Percentiles rank a stretch among this genome's conserved stretches.
phyloP scores from a whole-genome alignment of 306 rosid species.

The Begonia loranthoides region DNA sequence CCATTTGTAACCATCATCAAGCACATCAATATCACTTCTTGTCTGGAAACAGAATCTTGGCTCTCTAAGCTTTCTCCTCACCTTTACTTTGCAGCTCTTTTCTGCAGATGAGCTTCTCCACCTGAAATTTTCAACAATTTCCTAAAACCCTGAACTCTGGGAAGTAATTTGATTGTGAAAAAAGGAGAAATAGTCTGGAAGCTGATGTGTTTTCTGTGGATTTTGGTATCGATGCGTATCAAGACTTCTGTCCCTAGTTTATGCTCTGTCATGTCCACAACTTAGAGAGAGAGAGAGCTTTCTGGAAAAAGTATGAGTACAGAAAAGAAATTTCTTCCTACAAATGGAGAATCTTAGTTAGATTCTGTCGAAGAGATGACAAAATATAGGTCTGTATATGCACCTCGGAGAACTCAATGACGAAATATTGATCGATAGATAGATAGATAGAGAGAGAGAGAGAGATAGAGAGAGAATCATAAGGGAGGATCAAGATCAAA shows the following conservation, averaged over 20 bases:
- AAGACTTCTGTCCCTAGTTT: not conserved
- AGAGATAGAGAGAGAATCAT: not conserved
- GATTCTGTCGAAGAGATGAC: not conserved
- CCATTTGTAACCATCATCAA: slow-evolving; percentile 99
- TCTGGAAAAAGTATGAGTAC: not conserved
- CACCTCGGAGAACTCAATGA: too few species aligned
- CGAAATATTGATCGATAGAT: not conserved
- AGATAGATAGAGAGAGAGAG: not conserved
- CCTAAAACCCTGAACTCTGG: not conserved
- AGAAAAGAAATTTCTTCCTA: not conserved
- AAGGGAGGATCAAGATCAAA: too few species aligned
- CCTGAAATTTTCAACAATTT: slow-evolving; percentile 26
- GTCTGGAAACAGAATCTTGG: slow-evolving; percentile 98
- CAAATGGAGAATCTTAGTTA: not conserved
- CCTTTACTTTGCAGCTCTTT: slow-evolving; percentile 64
- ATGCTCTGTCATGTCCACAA: not conserved
- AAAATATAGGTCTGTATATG: too few species aligned
- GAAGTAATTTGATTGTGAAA: not conserved
- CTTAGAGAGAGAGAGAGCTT: not conserved
- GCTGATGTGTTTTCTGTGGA: not conserved
- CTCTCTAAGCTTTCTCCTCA: slow-evolving; percentile 90
- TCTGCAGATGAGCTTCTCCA: slow-evolving; percentile 77
- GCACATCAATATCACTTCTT: slow-evolving; percentile 96
- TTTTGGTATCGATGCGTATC: not conserved
- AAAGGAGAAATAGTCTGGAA: not conserved